Base-by-base conservation (phyloP, 345 rosid genomes). In the Eucalyptus pauciflora region DNA sequence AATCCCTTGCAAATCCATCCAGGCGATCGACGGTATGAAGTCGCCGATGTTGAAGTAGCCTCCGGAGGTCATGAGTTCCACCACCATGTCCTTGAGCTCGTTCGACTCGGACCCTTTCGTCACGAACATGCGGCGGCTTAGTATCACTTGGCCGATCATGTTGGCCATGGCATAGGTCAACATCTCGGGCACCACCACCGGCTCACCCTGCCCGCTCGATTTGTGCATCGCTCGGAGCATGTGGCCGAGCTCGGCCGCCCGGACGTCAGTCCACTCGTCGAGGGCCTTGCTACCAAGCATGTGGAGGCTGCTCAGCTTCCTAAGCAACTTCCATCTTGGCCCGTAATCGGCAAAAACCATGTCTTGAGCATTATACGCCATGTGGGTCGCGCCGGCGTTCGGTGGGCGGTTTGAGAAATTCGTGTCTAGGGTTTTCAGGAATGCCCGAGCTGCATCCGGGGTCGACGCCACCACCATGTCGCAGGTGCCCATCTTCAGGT, bases 1-100 rank as follows among this genome's bases (percentile, higher is more conserved):
- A 9, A 95, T 93, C 80, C 97, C 93, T 87, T 95, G 96, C 86
- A 94, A 88, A 89, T 95, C 97, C 96, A 94, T 90, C 96, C 96
- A 95, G 2, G 92, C 93, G 43, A 95, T 91, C 18, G 93, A 90
- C 14, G 96, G 96, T 15, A 95, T 90, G 43, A 94, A 95, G 69
- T 95, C 96, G 1, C 97, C 96, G 48, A 94, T 89, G 13, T 94
- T 95, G 90, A 94, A 94, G 46, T 43, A 60, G 2, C 96, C 95
- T 1, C 94, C 95, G 0, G 92, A 76, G 1, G 96, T 94, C 95
- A 95, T 93, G 25, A 93, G 92, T 88, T 95, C 96, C 90, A 94
- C 95, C 87, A 95, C 96, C 93, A 94, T 93, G 88, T 94, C 94
- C 80, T 93, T 94, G 67, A 95, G 93, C 93, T 93, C 92, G 4